Base-by-base conservation (phyloP, 208 protist genomes). In the Leishmania arabica region DNA sequence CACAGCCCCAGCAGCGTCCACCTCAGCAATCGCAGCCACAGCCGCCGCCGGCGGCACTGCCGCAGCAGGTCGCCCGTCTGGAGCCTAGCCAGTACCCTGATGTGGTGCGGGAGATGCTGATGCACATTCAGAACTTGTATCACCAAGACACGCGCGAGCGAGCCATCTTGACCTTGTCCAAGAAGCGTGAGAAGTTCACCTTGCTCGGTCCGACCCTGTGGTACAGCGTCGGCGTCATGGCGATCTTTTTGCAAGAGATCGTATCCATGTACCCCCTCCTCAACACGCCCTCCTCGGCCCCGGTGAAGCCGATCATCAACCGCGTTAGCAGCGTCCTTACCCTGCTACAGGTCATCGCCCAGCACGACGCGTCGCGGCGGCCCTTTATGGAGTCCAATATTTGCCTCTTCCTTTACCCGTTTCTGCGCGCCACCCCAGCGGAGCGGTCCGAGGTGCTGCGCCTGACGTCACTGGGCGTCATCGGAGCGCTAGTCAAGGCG, bases 401-500 rank as follows among this genome's bases (percentile, higher is more conserved):
- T 75, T 99, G 99, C 64, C 94, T 99, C 62, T 99, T 99, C 84
- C 93, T 99, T 17, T 99, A 99, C 86, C 99, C 99, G 21, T 99
- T 99, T 87, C 94, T 99, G 34, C 99, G 99, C 85, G 99, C 98
- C 92, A 88, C 81, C 96, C 95, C 86, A 93, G 91, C 84, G 81
- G 97, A 89, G 90, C 96, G 74, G 98, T 98, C 93, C 2, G 99
- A 99, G 87, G 99, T 99, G 79, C 90, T 99, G 45, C 94, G 99
- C 31, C 91, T 99, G 37, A 99, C 99, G 24, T 98, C 93, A 21
- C 95, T 99, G 5, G 99, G 99, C 84, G 99, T 99, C 31, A 99
- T 99, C 86, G 99, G 99, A 13, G 98, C 98, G 9, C 92, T 99
- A 5, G 99, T 99, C 37, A 99, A 99, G 91, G 93, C 97, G 8